Evolutionary conservation across 2,329 filamentous ascomycete genomes (phyloP).

Genomic region (Fusarium keratoplasticum): DNA sequence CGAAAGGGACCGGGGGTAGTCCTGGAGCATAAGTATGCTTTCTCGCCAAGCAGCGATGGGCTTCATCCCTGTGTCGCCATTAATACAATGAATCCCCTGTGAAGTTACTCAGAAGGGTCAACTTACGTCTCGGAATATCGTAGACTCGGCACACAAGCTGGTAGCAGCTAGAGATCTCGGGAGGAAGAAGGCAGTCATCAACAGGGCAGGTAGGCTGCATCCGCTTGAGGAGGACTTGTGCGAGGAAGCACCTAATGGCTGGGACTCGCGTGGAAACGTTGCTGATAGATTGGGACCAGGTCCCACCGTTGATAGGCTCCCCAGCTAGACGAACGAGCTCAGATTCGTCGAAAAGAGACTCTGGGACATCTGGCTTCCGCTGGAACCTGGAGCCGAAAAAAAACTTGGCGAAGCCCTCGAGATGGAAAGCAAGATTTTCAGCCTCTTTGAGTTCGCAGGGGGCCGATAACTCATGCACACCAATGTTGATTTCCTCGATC

Average conservation of each 20-base stretch:
- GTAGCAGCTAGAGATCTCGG: neutral
- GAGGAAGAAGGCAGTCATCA: neutral
- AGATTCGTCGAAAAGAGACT: neutral
- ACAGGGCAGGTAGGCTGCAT: neutral
- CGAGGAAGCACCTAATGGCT: neutral
- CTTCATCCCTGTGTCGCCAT: neutral
- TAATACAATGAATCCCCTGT: neutral
- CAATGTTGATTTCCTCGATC: neutral
- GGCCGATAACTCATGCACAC: neutral
- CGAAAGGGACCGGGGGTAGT: neutral
- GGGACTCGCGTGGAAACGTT: neutral
- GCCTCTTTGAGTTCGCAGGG: neutral
- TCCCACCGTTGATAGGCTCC: neutral
- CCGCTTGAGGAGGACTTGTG: neutral
- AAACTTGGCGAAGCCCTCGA: rapidly evolving
- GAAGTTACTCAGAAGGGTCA: neutral
- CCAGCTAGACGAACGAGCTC: neutral
- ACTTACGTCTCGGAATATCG: neutral
- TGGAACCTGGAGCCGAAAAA: neutral
- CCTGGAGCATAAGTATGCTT: neutral
- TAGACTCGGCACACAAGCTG: neutral
- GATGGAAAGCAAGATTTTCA: rapidly evolving
- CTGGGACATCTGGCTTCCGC: neutral
- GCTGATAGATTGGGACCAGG: neutral
- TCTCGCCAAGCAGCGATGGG: neutral